Conservation (phyloP, 2,329 filamentous ascomycete genomes). For the Exophiala mesophila region DNA sequence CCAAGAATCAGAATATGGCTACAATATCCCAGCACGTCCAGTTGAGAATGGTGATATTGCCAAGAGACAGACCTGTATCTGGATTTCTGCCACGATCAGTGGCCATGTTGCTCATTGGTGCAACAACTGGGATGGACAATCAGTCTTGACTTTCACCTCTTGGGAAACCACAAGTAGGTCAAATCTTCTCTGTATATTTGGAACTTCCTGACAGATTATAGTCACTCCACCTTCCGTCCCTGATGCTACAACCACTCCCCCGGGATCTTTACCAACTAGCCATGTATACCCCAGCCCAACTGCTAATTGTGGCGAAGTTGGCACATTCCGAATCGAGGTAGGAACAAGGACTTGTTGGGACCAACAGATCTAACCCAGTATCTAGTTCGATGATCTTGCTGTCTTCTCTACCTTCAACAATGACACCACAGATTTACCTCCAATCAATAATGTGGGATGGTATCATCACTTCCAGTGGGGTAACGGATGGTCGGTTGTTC, state of each 20-base stretch:
- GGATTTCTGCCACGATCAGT: constrained; percentile 24
- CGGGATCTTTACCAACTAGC: constrained; percentile 2
- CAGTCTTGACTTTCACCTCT: constrained; percentile 18
- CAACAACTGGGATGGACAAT: constrained; percentile 25
- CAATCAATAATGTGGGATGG: constrained; percentile 39
- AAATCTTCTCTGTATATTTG: neutral
- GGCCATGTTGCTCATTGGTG: constrained; percentile 23
- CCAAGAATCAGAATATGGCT: constrained; percentile 1
- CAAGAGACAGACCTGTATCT: constrained; percentile 27
- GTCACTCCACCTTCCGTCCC: neutral
- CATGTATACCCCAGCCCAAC: constrained; percentile 5
- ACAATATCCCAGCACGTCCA: constrained; percentile 1
- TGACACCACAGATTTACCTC: constrained; percentile 31
- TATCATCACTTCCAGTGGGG: constrained; percentile 51
- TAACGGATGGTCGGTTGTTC: constrained; percentile 47
- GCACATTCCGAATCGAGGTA: constrained; percentile 20
- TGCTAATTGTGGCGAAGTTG: constrained; percentile 18
- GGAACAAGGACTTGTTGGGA: too few relatives aligned
- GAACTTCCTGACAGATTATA: neutral
- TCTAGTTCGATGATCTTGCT: constrained; percentile 30
- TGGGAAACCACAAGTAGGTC: constrained; percentile 25
- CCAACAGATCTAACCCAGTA: too few relatives aligned
- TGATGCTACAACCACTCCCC: constrained; percentile 2
- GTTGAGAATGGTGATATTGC: constrained; percentile 3
- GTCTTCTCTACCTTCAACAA: constrained; percentile 25